A percentile compares a stretch with the other conserved stretches of the same genome.
Evolutionary conservation across 2,329 filamentous ascomycete genomes (phyloP).

Genomic region (Sporothrix brunneoviolacea): DNA sequence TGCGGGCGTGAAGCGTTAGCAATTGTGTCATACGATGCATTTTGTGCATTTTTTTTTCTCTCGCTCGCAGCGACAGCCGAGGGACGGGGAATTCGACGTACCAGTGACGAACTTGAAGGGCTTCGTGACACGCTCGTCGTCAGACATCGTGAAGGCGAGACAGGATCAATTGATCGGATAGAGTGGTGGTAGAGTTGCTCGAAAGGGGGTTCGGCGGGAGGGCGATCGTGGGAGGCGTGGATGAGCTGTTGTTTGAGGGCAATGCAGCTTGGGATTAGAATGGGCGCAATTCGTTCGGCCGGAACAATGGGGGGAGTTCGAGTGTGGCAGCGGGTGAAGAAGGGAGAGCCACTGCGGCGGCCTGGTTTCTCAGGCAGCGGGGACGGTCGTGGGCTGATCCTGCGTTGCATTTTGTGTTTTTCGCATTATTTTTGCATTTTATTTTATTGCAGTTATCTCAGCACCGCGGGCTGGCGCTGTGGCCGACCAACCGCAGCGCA

Average conservation of each 20-base stretch:
- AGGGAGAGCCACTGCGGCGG: neutral
- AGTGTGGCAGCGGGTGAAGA: conserved; percentile 11
- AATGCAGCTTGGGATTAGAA: conserved; percentile 18
- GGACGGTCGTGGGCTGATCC: conserved; percentile 11
- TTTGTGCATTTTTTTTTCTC: conserved; percentile 11
- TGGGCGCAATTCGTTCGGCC: conserved; percentile 19
- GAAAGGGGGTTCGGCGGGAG: conserved; percentile 29
- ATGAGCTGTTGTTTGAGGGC: conserved; percentile 16
- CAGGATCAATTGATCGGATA: conserved; percentile 26
- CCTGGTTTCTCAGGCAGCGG: conserved; percentile 13
- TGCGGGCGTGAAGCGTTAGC: conserved; percentile 10
- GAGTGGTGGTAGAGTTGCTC: conserved; percentile 10
- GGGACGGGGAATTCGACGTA: conserved; percentile 12
- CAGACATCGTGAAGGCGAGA: conserved; percentile 68
- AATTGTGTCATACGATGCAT: conserved; percentile 19
- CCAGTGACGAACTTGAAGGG: conserved; percentile 99
- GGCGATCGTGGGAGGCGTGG: conserved; percentile 19
- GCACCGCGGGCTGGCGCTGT: neutral
- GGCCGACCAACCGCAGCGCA: conserved; percentile 18
- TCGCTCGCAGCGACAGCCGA: neutral
- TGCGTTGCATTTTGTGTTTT: conserved; percentile 12
- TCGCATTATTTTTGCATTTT: conserved; percentile 7
- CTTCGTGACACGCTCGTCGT: conserved; percentile 85
- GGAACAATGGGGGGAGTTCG: conserved; percentile 14
- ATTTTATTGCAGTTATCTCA: neutral